Percentiles rank a stretch among this genome's conserved stretches.
Evolutionary conservation across 2,329 filamentous ascomycete species (phyloP).

Genomic region (Didymella keratinophila): DNA sequence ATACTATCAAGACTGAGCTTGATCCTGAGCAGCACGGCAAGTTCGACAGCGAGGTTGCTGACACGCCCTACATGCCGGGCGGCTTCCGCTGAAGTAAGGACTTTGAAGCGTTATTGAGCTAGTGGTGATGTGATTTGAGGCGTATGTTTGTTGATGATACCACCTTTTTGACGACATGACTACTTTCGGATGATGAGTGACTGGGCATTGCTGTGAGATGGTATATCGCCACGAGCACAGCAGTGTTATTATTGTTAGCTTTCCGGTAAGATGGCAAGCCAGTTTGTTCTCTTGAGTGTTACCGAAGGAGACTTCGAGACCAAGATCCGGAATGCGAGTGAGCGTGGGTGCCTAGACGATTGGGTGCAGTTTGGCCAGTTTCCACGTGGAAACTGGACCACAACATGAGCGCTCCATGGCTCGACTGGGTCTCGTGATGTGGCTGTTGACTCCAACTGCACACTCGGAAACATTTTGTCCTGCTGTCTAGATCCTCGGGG

Average conservation of each 20-base stretch:
- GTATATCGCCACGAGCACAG: too few species aligned
- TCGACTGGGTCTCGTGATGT: too few species aligned
- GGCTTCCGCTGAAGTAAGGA: slow-evolving; percentile 15
- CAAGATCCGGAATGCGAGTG: not conserved
- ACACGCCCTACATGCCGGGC: slow-evolving; percentile 13
- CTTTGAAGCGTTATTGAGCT: too few species aligned
- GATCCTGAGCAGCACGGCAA: slow-evolving; percentile 21
- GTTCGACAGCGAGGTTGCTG: slow-evolving; percentile 16
- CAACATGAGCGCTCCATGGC: not conserved
- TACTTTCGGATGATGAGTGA: too few species aligned
- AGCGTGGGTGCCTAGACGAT: slow-evolving; percentile 8
- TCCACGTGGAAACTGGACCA: slow-evolving; percentile 6
- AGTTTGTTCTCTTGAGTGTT: too few species aligned
- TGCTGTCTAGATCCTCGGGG: not conserved
- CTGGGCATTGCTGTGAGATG: too few species aligned
- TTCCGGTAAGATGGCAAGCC: too few species aligned
- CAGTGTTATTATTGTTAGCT: too few species aligned
- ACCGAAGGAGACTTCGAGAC: not conserved
- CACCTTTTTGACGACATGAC: too few species aligned
- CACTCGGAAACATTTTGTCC: not conserved
- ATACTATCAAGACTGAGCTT: slow-evolving; percentile 16
- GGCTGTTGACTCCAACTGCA: not conserved
- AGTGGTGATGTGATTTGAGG: too few species aligned
- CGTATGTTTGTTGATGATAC: too few species aligned
- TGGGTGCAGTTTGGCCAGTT: slow-evolving; percentile 3